Evolutionary conservation across 306 rosid species (phyloP).

Genomic region (Fragaria vesca): DNA sequence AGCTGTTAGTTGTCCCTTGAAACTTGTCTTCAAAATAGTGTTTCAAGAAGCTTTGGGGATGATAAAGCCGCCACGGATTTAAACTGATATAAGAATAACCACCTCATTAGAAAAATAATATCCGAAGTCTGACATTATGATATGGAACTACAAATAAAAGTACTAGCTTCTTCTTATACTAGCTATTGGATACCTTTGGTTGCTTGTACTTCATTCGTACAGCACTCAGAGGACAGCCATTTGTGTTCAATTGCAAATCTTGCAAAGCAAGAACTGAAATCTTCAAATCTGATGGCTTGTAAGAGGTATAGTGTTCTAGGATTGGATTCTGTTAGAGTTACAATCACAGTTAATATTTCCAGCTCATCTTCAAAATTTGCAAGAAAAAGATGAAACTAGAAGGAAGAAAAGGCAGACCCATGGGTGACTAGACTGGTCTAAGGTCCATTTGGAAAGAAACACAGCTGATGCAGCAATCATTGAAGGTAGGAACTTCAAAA

Average conservation of each 20-base stretch:
- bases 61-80: slow-evolving; percentile 69
- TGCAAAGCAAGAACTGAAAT: slow-evolving; percentile 66
- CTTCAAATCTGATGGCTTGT: slow-evolving; percentile 74
- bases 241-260: slow-evolving; percentile 67
- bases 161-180: neutral
- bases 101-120: slow-evolving; percentile 16
- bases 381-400: slow-evolving; percentile 17
- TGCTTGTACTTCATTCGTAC: slow-evolving; percentile 71
- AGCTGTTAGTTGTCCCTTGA: slow-evolving; percentile 42
- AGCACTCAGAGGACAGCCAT: slow-evolving; percentile 59
- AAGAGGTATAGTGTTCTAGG: slow-evolving; percentile 66
- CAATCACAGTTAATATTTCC: slow-evolving; percentile 17
- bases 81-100: slow-evolving; percentile 45
- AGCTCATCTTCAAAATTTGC: slow-evolving; percentile 5
- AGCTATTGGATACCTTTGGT: slow-evolving; percentile 49
- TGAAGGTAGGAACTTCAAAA: slow-evolving; percentile 78
- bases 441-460: slow-evolving; percentile 87
- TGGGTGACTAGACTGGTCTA: slow-evolving; percentile 78
- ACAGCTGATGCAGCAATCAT: slow-evolving; percentile 87
- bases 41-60: slow-evolving; percentile 60
- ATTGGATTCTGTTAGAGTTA: slow-evolving; percentile 67
- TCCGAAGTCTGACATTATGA: slow-evolving; percentile 13
- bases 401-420: slow-evolving; percentile 63
- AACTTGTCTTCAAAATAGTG: slow-evolving; percentile 48
- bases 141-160: neutral